phyloP scores from a whole-genome alignment of 192 early-diverging fungal genomes.

The Coemansia sp. region DNA sequence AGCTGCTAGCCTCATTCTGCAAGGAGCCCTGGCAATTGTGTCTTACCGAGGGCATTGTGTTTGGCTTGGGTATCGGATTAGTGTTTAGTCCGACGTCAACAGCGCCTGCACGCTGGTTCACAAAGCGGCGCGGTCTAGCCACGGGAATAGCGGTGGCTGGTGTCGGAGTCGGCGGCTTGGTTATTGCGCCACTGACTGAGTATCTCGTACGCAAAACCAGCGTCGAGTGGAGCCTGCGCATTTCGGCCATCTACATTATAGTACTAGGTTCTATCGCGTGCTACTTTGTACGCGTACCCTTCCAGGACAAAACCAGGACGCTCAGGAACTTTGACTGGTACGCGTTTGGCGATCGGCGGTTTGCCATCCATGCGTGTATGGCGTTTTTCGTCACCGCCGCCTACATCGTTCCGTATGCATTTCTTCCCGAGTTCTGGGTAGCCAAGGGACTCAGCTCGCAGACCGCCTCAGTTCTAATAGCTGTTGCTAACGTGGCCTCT shows the following conservation, averaged over 20 bases:
- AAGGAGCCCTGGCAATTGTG: slow-evolving; percentile 70
- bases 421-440: slow-evolving; percentile 46
- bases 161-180: slow-evolving; percentile 66
- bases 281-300: slow-evolving; percentile 37
- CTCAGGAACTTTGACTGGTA: slow-evolving; percentile 43
- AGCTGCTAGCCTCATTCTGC: slow-evolving; percentile 63
- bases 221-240: slow-evolving; percentile 57
- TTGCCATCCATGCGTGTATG: slow-evolving; percentile 39
- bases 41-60: slow-evolving; percentile 66
- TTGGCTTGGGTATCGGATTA: slow-evolving; percentile 61
- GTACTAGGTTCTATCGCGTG: slow-evolving; percentile 45
- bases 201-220: slow-evolving; percentile 41
- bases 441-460: slow-evolving; percentile 33
- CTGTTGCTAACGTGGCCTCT: slow-evolving; percentile 49
- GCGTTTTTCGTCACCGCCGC: slow-evolving; percentile 52
- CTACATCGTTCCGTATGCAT: slow-evolving; percentile 49
- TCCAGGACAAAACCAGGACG: slow-evolving; percentile 28
- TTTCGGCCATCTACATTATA: slow-evolving; percentile 53
- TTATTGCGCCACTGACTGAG: slow-evolving; percentile 60
- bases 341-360: slow-evolving; percentile 34
- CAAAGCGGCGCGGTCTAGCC: slow-evolving; percentile 59
- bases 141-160: slow-evolving; percentile 70
- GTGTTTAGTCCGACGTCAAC: slow-evolving; percentile 63
- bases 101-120: slow-evolving; percentile 69
- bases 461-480: slow-evolving; percentile 46